Evolutionary conservation across 768 basidiomycete species (phyloP).

Genomic region (Hygrophorus russula): DNA sequence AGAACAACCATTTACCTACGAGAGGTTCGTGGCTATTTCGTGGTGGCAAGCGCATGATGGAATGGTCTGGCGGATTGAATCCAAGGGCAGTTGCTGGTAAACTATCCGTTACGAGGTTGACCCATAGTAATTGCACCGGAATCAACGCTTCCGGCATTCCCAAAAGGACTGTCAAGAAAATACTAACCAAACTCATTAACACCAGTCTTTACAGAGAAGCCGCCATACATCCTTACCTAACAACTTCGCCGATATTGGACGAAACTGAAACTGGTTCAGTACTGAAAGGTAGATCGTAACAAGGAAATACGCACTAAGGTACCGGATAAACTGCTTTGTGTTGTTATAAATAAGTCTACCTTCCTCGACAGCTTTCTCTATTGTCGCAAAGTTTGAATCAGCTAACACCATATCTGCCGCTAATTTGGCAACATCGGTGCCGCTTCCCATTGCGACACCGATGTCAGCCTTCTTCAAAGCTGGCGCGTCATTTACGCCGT

Average conservation of each 20-base stretch:
- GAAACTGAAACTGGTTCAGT: slow-evolving; percentile 42
- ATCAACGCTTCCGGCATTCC: slow-evolving; percentile 99
- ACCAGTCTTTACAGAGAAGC: neutral
- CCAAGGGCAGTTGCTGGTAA: slow-evolving; percentile 94
- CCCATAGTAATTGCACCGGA: slow-evolving; percentile 96
- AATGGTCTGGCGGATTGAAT: slow-evolving; percentile 94
- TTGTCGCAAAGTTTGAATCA: slow-evolving; percentile 95
- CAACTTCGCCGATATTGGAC: slow-evolving; percentile 95
- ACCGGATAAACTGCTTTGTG: slow-evolving; percentile 99
- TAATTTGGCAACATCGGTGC: slow-evolving; percentile 96
- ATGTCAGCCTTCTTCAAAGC: slow-evolving; percentile 96
- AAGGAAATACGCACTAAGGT: slow-evolving; percentile 60
- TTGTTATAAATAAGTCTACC: slow-evolving; percentile 98
- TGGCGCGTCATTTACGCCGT: slow-evolving; percentile 97
- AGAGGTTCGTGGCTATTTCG: slow-evolving; percentile 85
- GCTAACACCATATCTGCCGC: slow-evolving; percentile 98
- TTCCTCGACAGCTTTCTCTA: slow-evolving; percentile 95
- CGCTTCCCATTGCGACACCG: slow-evolving; percentile 97
- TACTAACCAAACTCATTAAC: slow-evolving; percentile 29
- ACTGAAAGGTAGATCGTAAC: slow-evolving; percentile 4
- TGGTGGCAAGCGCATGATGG: slow-evolving; percentile 93
- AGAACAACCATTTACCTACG: slow-evolving; percentile 87
- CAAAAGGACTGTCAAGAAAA: slow-evolving; percentile 92
- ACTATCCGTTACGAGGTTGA: slow-evolving; percentile 95
- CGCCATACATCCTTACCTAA: slow-evolving; percentile 32